phyloP scores from a whole-genome alignment of 2,329 filamentous ascomycete species.

The Alternaria sp. region DNA sequence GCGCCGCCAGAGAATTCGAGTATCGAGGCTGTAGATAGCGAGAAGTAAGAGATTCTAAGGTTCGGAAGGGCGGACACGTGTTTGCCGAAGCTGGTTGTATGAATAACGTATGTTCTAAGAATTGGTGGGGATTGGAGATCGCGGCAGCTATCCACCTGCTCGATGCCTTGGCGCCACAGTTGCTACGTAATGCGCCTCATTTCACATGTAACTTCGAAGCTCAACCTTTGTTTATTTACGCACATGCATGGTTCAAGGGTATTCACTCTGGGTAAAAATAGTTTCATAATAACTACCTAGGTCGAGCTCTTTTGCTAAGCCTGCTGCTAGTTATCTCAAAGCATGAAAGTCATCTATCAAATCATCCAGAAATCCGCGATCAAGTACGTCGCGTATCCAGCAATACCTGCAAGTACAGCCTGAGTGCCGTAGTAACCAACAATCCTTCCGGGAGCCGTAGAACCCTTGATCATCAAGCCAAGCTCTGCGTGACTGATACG shows the following conservation, averaged over 20 bases:
- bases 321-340: background rate
- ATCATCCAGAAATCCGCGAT: conserved; percentile 44
- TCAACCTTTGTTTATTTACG: background rate
- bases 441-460: conserved; percentile 31
- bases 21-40: background rate
- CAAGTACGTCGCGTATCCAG: conserved; percentile 43
- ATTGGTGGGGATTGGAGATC: conserved; percentile 24
- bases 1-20: conserved; percentile 22
- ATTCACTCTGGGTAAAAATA: background rate
- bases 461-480: conserved; percentile 44
- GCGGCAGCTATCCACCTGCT: conserved; percentile 14
- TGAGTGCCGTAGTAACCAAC: conserved; percentile 46
- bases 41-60: background rate
- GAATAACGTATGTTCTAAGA: conserved; percentile 19
- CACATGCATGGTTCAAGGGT: background rate
- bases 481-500: conserved; percentile 53
- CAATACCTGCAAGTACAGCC: conserved; percentile 34
- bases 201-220: conserved; percentile 8
- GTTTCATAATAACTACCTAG: background rate
- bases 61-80: conserved; percentile 4
- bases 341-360: conserved; percentile 1
- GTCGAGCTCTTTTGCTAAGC: background rate
- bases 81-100: conserved; percentile 13
- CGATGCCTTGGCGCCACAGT: conserved; percentile 25
- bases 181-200: conserved; percentile 26